phyloP scores from a whole-genome alignment of 768 basidiomycete genomes.

The Mycena maculata region DNA sequence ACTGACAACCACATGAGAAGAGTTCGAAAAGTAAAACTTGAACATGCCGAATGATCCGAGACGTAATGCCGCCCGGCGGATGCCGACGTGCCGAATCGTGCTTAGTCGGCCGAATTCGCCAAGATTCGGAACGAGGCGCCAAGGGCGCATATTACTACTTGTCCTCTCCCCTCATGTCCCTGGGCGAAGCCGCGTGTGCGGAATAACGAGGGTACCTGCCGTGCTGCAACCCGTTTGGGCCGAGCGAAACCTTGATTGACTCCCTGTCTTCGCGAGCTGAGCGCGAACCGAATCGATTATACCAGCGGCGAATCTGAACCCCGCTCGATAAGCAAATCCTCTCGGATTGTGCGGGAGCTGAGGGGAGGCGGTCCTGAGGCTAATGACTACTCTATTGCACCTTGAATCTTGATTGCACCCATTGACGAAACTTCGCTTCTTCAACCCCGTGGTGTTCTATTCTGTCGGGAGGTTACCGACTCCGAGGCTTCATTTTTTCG shows the following conservation, averaged over 20 bases:
- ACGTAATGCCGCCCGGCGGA: too few species aligned
- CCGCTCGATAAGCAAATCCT: conserved; percentile 23
- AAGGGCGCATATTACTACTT: not conserved
- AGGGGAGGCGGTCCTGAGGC: not conserved
- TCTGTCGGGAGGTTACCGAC: too few species aligned
- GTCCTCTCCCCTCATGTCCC: conserved; percentile 10
- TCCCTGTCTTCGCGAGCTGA: not conserved
- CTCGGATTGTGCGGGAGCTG: conserved; percentile 4
- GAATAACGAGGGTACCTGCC: not conserved
- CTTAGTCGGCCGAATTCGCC: too few species aligned
- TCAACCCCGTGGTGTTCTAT: not conserved
- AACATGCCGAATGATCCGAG: conserved; percentile 20
- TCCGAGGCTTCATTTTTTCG: too few species aligned
- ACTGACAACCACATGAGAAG: too few species aligned
- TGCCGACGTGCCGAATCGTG: conserved; percentile 11
- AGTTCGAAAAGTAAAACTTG: not conserved
- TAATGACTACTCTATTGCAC: too few species aligned
- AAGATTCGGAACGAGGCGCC: too few species aligned
- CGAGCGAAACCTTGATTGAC: conserved; percentile 22
- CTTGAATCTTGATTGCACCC: too few species aligned
- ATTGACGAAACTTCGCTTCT: conserved; percentile 3
- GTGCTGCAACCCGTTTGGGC: not conserved
- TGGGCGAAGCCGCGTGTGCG: not conserved
- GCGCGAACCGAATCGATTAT: not conserved
- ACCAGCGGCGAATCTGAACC: conserved; percentile 2